Conservation (phyloP, 768 basidiomycete species). For the Tylopilus subfusipes region DNA sequence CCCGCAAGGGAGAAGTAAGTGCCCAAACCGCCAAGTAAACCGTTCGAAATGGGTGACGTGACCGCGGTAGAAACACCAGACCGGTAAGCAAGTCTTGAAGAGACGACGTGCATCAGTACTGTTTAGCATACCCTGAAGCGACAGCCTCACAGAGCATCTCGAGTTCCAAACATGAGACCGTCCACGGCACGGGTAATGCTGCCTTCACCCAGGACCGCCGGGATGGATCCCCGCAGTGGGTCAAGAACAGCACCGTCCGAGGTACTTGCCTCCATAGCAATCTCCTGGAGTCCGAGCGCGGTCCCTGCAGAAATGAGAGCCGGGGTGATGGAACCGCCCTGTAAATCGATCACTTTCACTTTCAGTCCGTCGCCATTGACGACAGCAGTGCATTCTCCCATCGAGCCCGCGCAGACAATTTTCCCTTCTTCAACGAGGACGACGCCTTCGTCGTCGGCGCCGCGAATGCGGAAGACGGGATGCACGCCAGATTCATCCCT, state of each 20-base stretch:
- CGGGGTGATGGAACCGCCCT: conserved; percentile 59
- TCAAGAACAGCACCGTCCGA: conserved; percentile 61
- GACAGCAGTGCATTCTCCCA: conserved; percentile 10
- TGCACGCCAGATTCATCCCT: conserved; percentile 22
- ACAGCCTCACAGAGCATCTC: conserved; percentile 45
- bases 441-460: conserved; percentile 16
- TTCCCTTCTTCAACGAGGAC: conserved; percentile 54
- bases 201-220: conserved; percentile 33
- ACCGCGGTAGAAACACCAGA: conserved; percentile 71
- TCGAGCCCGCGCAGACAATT: conserved; percentile 44
- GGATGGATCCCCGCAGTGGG: conserved; percentile 34
- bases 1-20: conserved; percentile 60
- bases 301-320: conserved; percentile 66
- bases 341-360: conserved; percentile 42
- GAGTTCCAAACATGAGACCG: conserved; percentile 52
- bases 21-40: conserved; percentile 63
- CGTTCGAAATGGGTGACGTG: conserved; percentile 50
- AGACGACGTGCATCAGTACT: conserved; percentile 3
- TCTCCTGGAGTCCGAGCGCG: conserved; percentile 65
- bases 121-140: not conserved
- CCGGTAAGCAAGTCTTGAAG: conserved; percentile 62
- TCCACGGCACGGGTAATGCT: conserved; percentile 60
- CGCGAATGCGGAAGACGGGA: conserved; percentile 12
- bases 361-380: conserved; percentile 6
- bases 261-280: conserved; percentile 60